A percentile compares a stretch with the other conserved stretches of the same genome.
phyloP scores from a whole-genome alignment of 495 filamentous ascomycete genomes.

The Aeminium ludgeri region DNA sequence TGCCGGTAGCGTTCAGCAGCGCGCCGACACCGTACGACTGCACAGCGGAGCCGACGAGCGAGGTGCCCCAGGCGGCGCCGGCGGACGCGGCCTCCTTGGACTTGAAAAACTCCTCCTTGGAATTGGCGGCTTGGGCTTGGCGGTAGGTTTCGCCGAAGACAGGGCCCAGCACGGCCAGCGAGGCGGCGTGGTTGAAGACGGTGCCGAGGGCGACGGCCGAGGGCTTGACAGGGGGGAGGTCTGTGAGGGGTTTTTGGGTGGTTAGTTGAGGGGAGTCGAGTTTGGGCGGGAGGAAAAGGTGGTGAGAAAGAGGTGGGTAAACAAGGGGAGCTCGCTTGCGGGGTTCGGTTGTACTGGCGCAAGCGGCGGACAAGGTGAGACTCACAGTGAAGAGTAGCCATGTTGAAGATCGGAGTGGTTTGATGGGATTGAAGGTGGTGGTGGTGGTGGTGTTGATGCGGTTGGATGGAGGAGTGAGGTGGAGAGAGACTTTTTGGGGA shows the following conservation, averaged over 20 bases:
- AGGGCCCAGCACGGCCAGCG: constrained; percentile 66
- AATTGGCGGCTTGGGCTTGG: constrained; percentile 77
- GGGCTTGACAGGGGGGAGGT: constrained; percentile 91
- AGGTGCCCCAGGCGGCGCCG: constrained; percentile 78
- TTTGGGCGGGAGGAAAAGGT: neutral
- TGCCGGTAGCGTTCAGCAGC: constrained; percentile 87
- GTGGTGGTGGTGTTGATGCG: constrained; percentile 5
- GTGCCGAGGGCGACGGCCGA: constrained; percentile 94
- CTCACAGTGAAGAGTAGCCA: constrained; percentile 51
- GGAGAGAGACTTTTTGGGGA: neutral
- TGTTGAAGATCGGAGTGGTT: too few species aligned
- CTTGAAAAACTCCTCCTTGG: constrained; percentile 89
- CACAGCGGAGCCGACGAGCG: constrained; percentile 68
- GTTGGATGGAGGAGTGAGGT: constrained; percentile 2
- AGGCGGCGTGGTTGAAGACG: constrained; percentile 76
- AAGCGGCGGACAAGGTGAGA: constrained; percentile 12
- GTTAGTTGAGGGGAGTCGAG: neutral
- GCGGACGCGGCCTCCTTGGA: constrained; percentile 82
- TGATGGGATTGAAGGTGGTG: too few species aligned
- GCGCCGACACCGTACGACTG: constrained; percentile 93
- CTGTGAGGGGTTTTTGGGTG: constrained; percentile 1
- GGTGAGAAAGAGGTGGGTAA: neutral
- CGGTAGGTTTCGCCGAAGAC: constrained; percentile 93
- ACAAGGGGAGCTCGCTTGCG: neutral
- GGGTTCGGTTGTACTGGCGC: too few species aligned